Conservation (phyloP, 768 basidiomycete genomes). For the Amanita polypyramis region DNA sequence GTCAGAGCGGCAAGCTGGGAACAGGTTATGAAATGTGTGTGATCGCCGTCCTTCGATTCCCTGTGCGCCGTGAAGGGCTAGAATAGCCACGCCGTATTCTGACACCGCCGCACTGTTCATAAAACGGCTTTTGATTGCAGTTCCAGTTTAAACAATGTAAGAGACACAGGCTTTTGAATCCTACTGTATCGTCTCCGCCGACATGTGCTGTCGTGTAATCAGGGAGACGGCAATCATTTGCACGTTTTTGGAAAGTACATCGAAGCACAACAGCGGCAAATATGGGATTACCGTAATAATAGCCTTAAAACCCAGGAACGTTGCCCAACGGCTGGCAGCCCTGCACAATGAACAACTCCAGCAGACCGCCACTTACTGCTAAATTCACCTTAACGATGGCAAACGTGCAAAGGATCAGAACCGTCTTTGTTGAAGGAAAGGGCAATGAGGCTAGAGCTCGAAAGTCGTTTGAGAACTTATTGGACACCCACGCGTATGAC, state of each 20-base stretch:
- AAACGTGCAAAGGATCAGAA: neutral
- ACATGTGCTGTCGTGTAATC: neutral
- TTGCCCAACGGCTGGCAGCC: neutral
- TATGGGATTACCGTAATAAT: constrained; percentile 1
- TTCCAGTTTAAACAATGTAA: neutral
- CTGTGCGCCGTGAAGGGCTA: constrained; percentile 1
- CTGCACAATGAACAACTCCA: neutral
- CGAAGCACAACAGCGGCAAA: constrained; percentile 1
- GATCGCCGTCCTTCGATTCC: constrained; percentile 21
- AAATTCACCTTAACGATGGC: neutral
- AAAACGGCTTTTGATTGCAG: neutral
- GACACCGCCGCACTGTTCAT: neutral
- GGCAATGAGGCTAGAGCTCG: neutral
- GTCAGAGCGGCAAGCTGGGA: constrained; percentile 10
- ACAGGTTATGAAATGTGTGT: constrained; percentile 13
- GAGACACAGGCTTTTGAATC: neutral
- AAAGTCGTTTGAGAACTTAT: neutral
- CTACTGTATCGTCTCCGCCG: neutral
- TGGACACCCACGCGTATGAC: neutral
- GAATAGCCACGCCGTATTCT: neutral
- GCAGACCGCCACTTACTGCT: neutral
- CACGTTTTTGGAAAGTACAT: neutral
- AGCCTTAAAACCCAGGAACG: neutral
- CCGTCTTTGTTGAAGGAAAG: neutral
- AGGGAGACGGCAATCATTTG: neutral